A percentile compares a stretch with the other conserved stretches of the same genome.
phyloP scores from a whole-genome alignment of 352 stramenopile species.

The Phytophthora sojae region DNA sequence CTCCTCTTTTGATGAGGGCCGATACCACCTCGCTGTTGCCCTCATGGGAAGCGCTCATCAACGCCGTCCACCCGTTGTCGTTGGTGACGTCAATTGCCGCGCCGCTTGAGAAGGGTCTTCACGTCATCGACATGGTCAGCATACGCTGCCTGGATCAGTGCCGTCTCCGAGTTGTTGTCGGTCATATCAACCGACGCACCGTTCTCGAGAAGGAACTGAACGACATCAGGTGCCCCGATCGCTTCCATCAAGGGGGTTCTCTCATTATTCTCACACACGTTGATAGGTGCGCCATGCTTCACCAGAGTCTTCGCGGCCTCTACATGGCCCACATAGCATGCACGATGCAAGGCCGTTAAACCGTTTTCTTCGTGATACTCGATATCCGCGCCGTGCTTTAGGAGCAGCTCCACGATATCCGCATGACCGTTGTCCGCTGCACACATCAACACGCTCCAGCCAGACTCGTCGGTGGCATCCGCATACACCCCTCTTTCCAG shows the following conservation, averaged over 20 bases:
- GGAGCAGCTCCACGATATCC: background rate
- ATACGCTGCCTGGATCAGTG: background rate
- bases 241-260: background rate
- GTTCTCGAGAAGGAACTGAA: background rate
- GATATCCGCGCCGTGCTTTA: background rate
- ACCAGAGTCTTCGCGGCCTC: background rate
- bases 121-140: background rate
- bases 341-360: background rate
- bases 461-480: background rate
- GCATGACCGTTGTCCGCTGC: background rate
- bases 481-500: background rate
- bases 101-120: background rate
- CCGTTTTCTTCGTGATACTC: background rate
- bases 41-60: constrained; percentile 1
- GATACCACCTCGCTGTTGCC: background rate
- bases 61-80: background rate
- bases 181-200: background rate
- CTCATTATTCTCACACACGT: background rate
- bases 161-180: background rate
- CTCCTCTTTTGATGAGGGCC: background rate
- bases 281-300: background rate
- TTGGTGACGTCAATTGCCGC: background rate
- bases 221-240: background rate
- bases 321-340: background rate
- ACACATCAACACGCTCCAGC: constrained; percentile 2